Percentiles rank a stretch among this genome's conserved stretches.
Conservation (phyloP, 2,329 filamentous ascomycete genomes). For the Calonectria pteridis region DNA sequence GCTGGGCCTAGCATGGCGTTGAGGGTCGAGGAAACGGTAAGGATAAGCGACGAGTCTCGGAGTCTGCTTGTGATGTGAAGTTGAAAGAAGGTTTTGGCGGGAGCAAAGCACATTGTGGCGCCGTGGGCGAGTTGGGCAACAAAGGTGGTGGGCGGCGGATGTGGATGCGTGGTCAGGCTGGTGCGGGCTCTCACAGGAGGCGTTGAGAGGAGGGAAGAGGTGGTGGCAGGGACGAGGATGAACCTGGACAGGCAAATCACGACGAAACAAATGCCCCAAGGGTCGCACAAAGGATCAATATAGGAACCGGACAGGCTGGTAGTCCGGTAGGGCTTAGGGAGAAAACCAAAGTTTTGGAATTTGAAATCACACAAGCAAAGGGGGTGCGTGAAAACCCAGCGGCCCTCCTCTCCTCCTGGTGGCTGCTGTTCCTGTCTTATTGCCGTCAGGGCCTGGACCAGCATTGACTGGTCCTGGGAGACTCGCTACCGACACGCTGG, state of each 20-base stretch:
- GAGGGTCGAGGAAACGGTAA: background rate
- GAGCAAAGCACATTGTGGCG: conserved; percentile 37
- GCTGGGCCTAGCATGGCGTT: background rate
- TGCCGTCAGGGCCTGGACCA: conserved; percentile 34
- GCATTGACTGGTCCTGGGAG: conserved; percentile 32
- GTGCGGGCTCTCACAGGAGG: conserved; percentile 1
- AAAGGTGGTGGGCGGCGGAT: conserved; percentile 31
- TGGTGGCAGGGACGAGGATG: conserved; percentile 17
- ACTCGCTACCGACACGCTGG: conserved; percentile 41
- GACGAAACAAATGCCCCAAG: conserved; percentile 2
- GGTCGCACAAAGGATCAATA: background rate
- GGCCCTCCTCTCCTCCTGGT: conserved; percentile 22
- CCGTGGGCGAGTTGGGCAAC: conserved; percentile 35
- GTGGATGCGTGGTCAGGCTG: conserved; percentile 22
- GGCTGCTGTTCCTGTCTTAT: conserved; percentile 38
- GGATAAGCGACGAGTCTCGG: background rate
- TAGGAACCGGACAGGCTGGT: background rate
- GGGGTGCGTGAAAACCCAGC: conserved; percentile 14
- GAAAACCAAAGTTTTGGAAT: background rate
- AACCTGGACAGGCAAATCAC: conserved; percentile 7
- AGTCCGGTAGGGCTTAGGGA: conserved; percentile 4
- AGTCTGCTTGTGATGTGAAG: conserved; percentile 16
- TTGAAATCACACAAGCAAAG: background rate
- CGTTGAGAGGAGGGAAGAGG: too few species aligned
- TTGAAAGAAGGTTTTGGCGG: conserved; percentile 43